These are phyloP conservation scores for Martensiomyces pterosporus DNA, from an alignment of 192 early-diverging fungal genomes.

Conservation along the genomic window DNA sequence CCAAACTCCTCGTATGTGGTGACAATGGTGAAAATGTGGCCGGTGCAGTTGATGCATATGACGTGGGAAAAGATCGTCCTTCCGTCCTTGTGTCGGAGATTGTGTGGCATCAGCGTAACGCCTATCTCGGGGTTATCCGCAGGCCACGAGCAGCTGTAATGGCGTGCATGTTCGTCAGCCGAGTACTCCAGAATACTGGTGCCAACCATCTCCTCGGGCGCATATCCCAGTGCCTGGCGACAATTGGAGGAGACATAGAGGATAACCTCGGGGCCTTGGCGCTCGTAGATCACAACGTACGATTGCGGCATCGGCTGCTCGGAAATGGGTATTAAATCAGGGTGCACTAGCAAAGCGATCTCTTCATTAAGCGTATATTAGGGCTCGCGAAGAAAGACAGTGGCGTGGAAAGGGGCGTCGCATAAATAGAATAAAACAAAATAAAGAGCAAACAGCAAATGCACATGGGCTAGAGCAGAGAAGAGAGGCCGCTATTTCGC, in stretches of 20 bases:
- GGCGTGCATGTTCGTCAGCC: slow-evolving; percentile 31
- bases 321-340: background rate
- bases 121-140: slow-evolving; percentile 43
- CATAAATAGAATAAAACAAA: background rate
- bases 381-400: too few relatives aligned
- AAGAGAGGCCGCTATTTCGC: too few relatives aligned
- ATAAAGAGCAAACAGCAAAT: background rate
- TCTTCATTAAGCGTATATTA: too few relatives aligned
- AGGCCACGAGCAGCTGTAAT: slow-evolving; percentile 47
- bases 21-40: slow-evolving; percentile 31
- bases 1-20: slow-evolving; percentile 33
- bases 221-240: slow-evolving; percentile 25
- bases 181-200: slow-evolving; percentile 38
- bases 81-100: slow-evolving; percentile 20
- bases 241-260: slow-evolving; percentile 38
- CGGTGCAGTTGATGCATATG: slow-evolving; percentile 38
- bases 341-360: too few relatives aligned
- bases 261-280: slow-evolving; percentile 25
- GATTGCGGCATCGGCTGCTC: slow-evolving; percentile 22
- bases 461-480: too few relatives aligned
- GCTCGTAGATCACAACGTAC: slow-evolving; percentile 36
- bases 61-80: slow-evolving; percentile 19
- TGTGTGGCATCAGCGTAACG: slow-evolving; percentile 44
- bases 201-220: slow-evolving; percentile 38
- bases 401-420: too few relatives aligned